A percentile compares a stretch with the other conserved stretches of the same genome.
These are phyloP conservation scores for Chrysosporium queenslandicum DNA, from an alignment of 2,329 filamentous ascomycete genomes.

Conservation along the genomic window DNA sequence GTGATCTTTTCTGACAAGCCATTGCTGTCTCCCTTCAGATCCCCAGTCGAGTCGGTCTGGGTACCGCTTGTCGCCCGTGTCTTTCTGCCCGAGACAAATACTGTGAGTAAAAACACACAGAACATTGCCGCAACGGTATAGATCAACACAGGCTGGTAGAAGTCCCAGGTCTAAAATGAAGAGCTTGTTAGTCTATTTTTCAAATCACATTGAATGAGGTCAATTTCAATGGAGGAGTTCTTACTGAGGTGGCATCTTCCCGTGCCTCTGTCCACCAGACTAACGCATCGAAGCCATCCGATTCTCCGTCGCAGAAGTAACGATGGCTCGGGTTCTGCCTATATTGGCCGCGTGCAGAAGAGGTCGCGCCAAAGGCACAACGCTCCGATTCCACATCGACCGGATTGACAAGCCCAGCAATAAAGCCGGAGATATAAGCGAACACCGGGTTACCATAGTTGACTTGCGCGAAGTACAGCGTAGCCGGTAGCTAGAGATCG, in stretches of 20 bases:
- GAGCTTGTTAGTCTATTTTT: neutral
- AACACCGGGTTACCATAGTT: conserved; percentile 4
- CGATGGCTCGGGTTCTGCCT: conserved; percentile 6
- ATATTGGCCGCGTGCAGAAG: neutral
- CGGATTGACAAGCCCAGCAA: conserved; percentile 6
- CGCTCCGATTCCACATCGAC: neutral
- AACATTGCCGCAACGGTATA: conserved; percentile 2
- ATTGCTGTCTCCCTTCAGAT: conserved; percentile 7
- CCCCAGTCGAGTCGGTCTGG: conserved; percentile 8
- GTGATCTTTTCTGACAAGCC: conserved; percentile 10
- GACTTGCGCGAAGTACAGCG: neutral
- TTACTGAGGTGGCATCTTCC: conserved; percentile 8
- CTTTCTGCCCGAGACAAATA: neutral
- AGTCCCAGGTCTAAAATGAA: conserved; percentile 10
- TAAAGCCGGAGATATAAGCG: conserved; percentile 10
- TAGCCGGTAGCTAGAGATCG: neutral
- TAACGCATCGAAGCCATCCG: conserved; percentile 7
- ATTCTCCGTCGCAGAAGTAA: conserved; percentile 11
- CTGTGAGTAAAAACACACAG: neutral
- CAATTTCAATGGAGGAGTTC: neutral
- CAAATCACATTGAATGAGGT: neutral
- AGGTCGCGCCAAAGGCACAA: conserved; percentile 4
- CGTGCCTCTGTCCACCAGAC: neutral
- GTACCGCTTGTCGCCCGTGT: neutral
- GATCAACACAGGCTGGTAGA: conserved; percentile 7